Evolutionary conservation across 495 filamentous ascomycete genomes (phyloP).

Genomic region (Rhypophila decipiens): DNA sequence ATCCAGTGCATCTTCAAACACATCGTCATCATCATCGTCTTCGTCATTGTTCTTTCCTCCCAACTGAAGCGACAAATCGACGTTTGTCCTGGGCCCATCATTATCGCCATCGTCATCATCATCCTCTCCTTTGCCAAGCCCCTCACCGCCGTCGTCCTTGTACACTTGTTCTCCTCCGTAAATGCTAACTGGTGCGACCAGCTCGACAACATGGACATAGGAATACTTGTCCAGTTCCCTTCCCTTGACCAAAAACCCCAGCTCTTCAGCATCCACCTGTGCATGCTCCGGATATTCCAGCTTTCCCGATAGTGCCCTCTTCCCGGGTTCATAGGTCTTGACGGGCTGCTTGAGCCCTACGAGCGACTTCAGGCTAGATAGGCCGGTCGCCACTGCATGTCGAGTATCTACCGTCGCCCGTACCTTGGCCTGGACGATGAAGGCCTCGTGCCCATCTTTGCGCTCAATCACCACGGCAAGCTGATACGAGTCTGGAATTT

Average conservation of each 20-base stretch:
- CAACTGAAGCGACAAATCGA: neutral
- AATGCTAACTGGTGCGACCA: neutral
- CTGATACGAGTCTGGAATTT: constrained; percentile 2
- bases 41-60: neutral
- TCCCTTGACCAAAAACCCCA: constrained; percentile 1
- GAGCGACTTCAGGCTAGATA: neutral
- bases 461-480: constrained; percentile 2
- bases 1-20: neutral
- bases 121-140: neutral
- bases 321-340: neutral
- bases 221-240: constrained; percentile 3
- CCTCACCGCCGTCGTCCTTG: neutral
- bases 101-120: neutral
- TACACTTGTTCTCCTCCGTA: neutral
- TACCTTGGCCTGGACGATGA: constrained; percentile 2
- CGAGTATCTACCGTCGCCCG: constrained; percentile 1
- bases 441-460: neutral
- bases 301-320: neutral
- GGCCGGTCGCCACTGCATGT: neutral
- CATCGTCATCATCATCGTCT: neutral
- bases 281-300: constrained; percentile 4
- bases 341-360: constrained; percentile 1
- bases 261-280: neutral
- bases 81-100: neutral
- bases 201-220: constrained; percentile 4